Base-by-base conservation (phyloP, 177 flowering plant genomes). In the Vitis hybrid region DNA sequence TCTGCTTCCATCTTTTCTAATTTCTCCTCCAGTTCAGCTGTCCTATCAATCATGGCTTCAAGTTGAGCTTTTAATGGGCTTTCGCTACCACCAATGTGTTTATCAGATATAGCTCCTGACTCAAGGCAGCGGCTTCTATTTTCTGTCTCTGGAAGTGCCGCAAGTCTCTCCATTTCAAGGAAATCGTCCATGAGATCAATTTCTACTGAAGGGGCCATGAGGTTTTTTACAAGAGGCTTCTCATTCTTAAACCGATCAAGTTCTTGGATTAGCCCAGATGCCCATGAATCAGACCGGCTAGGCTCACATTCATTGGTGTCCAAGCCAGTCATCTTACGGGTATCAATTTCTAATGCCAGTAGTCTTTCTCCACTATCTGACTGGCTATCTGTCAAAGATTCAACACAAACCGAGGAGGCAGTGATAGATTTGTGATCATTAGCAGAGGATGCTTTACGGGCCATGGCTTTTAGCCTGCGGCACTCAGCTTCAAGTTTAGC, bases 401-500 rank as follows among this genome's bases (percentile, higher is more conserved):
- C 85, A 19, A 76, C 73, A 60, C 66, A 74, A 65, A 73, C 19
- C 10, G 81, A 72, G 51, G 84, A 81, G 12, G 78, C 71, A 66
- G 67, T 67, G 7, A 62, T 22, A 18, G 81, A 79, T 39, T 60
- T 70, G 66, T 65, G 61, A 57, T 75, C 81, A 66, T 61, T 80
- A 59, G 52, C 56, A 2, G 68, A 18, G 22, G 71, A 18, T 33
- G 70, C 70, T 71, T 76, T 82, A 15, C 71, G 80, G 50, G 74
- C 62, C 55, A 76, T n/a, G 19, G 78, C 65, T 66, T 72, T 76
- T 22, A 85, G 69, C 69, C 74, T 76, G 19, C 80, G 78, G 56
- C 80, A 78, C 70, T 85, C 89, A 15, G 82, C 85, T 76, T 85
- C 88, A 64, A 85, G 88, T 73, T 70, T 81, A 49, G 84, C 81